phyloP scores from a whole-genome alignment of 345 rosid genomes.

The Eucalyptus lansdowneana region DNA sequence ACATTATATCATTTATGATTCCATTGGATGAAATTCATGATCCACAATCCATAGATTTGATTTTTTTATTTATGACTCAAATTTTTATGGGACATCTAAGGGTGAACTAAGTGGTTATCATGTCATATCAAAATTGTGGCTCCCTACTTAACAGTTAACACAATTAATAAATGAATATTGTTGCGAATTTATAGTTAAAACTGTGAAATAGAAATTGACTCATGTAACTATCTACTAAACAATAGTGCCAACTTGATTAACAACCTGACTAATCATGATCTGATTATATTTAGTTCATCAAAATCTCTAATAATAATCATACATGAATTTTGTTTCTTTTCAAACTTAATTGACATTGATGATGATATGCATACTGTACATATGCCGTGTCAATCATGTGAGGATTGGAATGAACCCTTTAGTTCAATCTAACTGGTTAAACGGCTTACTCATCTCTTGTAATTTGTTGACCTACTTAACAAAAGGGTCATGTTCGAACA shows the following conservation, averaged over 20 bases:
- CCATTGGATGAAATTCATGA: background rate
- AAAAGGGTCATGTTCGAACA: fast-evolving
- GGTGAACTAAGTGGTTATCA: background rate
- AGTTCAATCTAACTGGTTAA: too few species aligned
- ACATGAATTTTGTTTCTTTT: too few species aligned
- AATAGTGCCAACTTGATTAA: too few species aligned
- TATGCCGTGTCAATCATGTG: fast-evolving
- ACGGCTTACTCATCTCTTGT: too few species aligned
- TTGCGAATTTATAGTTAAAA: background rate
- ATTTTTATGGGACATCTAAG: background rate
- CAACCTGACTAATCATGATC: too few species aligned
- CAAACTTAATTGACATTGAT: too few species aligned
- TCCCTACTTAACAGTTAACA: background rate
- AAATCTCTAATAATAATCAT: too few species aligned
- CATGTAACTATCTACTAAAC: background rate
- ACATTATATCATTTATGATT: background rate
- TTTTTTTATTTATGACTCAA: background rate
- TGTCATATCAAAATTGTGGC: background rate
- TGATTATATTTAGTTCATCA: too few species aligned
- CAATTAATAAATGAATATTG: background rate
- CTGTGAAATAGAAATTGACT: fast-evolving
- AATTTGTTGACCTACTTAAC: too few species aligned
- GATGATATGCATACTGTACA: too few species aligned
- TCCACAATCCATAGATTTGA: background rate
- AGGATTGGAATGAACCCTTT: too few species aligned